Evolutionary conservation across 2,329 filamentous ascomycete genomes (phyloP), one percentile per base, ranked within the genome.

Genomic region (Xylariales sp.): DNA sequence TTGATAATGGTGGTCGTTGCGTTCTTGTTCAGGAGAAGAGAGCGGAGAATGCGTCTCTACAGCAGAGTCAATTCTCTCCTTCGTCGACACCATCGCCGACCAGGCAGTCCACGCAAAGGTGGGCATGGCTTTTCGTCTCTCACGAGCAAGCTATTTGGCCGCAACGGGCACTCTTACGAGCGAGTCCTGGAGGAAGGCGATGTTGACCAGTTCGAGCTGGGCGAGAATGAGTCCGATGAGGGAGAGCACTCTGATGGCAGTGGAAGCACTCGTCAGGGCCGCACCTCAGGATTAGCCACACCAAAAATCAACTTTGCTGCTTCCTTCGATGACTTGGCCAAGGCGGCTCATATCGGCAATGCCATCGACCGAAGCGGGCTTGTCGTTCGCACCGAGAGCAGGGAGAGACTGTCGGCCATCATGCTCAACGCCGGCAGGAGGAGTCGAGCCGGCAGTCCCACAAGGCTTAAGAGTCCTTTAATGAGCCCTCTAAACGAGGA

Each of bases 101-200:
- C 67, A 10, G 65, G 69, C n/a, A 72, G 65, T 39, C 61, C 67
- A 11, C 61, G 66, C 29, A 74, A 72, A 43, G 62, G 48, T 39
- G 60, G 65, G 6, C 60, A 67, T 10, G 67, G 72, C 5, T 63
- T 78, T 40, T 70, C 74, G 15, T 55, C 53, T 1, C 55, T 76
- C 51, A 72, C 73, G 6, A 73, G 72, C 45, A 87, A 85, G 54
- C 61, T 93, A 5, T 85, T 94, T 44, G 76, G 74, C 12, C 72
- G 76, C 5, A 63, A 59, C 34, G 62, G 66, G 1, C 56, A 69
- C 6, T 68, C 75, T 3, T 96, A 96, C 55, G 90, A 96, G 56
- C 81, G 88, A 20, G 83, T 96, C 4, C 65, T 94, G 36, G 89
- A 96, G 62, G 85, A 90, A 49, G 89, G 85, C 11, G 76, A 79